These are phyloP conservation scores for sweet orange (Citrus sinensis) DNA, from an alignment of 345 rosid species.

Conservation along the genomic window DNA sequence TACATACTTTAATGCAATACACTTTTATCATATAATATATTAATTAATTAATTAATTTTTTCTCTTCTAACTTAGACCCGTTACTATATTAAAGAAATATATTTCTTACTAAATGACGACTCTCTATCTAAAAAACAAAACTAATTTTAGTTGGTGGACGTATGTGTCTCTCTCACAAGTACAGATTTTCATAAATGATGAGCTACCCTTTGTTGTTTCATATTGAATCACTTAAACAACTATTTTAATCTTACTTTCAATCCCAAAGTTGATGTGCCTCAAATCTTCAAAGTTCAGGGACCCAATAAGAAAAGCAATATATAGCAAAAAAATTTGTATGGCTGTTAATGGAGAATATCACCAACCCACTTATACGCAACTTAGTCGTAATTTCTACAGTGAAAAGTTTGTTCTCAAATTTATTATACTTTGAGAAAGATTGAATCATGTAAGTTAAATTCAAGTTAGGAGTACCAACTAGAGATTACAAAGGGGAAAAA, in stretches of 20 bases:
- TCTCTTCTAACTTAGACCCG: no score
- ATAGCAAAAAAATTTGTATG: not conserved
- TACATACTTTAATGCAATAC: no score
- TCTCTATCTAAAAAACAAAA: no score
- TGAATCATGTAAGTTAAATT: not conserved
- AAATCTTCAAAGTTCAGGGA: not conserved
- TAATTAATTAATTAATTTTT: no score
- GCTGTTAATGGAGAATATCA: constrained; percentile 3
- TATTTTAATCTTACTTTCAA: not conserved
- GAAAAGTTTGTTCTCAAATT: not conserved
- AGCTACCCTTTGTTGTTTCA: not conserved
- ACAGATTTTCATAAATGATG: not conserved
- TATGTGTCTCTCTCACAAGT: not conserved
- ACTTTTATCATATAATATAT: no score
- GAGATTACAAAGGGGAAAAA: not conserved
- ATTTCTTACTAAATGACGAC: no score
- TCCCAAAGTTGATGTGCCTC: not conserved
- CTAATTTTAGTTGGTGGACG: no score
- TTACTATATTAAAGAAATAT: no score
- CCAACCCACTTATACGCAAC: constrained; percentile 5
- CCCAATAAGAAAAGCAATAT: not conserved
- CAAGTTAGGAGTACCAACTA: constrained; percentile 5
- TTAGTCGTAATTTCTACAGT: not conserved
- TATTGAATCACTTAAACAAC: not conserved
- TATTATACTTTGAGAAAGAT: not conserved